Evolutionary conservation across 805 yeast genomes (phyloP), one percentile per base, ranked within the genome.

Genomic region (Kluyveromyces aestuarii): DNA sequence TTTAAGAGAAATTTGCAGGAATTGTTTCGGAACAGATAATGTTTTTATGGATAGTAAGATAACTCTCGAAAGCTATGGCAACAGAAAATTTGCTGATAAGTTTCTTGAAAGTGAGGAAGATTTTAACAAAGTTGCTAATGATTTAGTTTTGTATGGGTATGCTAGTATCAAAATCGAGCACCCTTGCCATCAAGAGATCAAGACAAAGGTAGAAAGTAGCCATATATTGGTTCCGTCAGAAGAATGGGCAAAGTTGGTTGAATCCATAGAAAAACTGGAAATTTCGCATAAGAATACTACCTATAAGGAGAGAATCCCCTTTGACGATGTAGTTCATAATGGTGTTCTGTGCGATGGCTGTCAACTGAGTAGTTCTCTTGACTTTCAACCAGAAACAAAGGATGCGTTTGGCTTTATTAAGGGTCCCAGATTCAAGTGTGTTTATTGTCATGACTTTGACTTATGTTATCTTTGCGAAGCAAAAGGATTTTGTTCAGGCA

Each of bases 401-500:
- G 25, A 48, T 18, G 46, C 41, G 6, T 49, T 47, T 14, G 51
- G 50, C 6, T 43, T 42, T 37, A 62, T 69, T 47, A 50, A 27
- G 19, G 82, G 82, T 3, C 55, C 60, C 3, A 71, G 82, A 39
- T 76, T 62, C 62, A 70, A 68, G 51, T 79, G 83, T 56, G 55
- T 70, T 44, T 63, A 64, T 17, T 79, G 83, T 56, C 58, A 63
- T 6, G 74, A 79, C 54, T 76, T 65, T 59, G 81, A 77, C 59
- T 61, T 75, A 48, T 77, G 82, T 59, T 62, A 64, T 18, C 27
- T 44, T 1, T 71, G 75, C 50, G 62, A 60, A 48, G 48, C 43
- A 3, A 45, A 44, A n/a, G 58, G 57, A 2, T 46, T 45, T 13
- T 54, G 49, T 27, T 55, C 48, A 11, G 48, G 42, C 9, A 42